Evolutionary conservation across 441 rosid genomes (phyloP).

Genomic region (Cnidoscolus chayamansa): DNA sequence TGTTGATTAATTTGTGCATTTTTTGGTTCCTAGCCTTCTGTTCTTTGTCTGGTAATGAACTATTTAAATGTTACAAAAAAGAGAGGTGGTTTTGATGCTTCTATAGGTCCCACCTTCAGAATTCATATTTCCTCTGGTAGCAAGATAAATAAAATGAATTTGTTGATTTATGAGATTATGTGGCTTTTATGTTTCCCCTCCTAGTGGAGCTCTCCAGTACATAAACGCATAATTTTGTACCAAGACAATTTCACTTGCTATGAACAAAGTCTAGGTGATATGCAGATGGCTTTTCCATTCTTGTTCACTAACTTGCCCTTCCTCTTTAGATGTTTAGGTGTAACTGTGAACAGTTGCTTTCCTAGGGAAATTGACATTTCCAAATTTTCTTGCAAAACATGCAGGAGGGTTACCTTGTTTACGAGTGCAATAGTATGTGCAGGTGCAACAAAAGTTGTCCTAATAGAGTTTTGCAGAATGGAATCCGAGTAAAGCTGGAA

Average conservation of each 20-base stretch:
- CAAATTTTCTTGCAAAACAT: slow-evolving; percentile 22
- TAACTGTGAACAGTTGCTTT: not conserved
- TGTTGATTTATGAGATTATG: slow-evolving; percentile 9
- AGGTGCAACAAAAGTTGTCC: slow-evolving; percentile 71
- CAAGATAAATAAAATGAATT: not conserved
- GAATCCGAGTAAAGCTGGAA: slow-evolving; percentile 68
- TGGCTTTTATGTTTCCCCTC: not conserved
- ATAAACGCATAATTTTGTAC: not conserved
- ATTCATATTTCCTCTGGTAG: not conserved
- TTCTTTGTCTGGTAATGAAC: not conserved
- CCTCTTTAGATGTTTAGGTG: too few relatives aligned
- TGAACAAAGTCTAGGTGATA: not conserved
- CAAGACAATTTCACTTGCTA: slow-evolving; percentile 1
- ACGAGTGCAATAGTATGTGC: slow-evolving; percentile 89
- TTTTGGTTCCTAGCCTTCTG: slow-evolving; percentile 2
- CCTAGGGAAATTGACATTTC: slow-evolving; percentile 18
- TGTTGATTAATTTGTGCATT: slow-evolving; percentile 6
- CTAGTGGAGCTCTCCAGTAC: not conserved
- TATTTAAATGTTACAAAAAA: not conserved
- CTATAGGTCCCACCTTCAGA: not conserved
- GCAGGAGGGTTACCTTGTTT: slow-evolving; percentile 98
- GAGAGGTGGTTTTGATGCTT: not conserved
- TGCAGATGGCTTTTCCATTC: slow-evolving; percentile 9
- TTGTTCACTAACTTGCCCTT: not conserved
- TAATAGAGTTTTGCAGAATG: slow-evolving; percentile 93